Percentiles rank a stretch among this genome's conserved stretches.
These are phyloP conservation scores for Lodderomyces pseudojiufengensis DNA, from an alignment of 1,139 yeast genomes.

Conservation along the genomic window DNA sequence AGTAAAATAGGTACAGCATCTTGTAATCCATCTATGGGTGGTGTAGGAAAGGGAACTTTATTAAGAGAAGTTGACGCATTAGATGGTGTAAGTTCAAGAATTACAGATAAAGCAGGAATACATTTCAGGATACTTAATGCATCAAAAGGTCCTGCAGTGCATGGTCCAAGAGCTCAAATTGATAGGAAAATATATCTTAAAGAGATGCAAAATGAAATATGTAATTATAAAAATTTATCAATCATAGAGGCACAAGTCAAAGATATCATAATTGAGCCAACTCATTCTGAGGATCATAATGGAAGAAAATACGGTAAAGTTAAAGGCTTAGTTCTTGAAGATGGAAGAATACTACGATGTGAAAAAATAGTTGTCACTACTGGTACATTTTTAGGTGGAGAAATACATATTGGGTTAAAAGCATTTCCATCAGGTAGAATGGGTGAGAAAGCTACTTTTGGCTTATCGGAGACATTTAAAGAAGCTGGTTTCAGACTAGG, in stretches of 20 bases:
- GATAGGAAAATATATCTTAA: constrained; percentile 74
- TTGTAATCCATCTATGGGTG: constrained; percentile 98
- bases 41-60: constrained; percentile 95
- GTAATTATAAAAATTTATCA: constrained; percentile 54
- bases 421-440: constrained; percentile 87
- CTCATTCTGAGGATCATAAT: constrained; percentile 20
- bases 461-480: constrained; percentile 72
- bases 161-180: constrained; percentile 98
- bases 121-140: constrained; percentile 85
- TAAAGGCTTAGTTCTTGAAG: constrained; percentile 67
- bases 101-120: constrained; percentile 90
- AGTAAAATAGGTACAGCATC: constrained; percentile 88
- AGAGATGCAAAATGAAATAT: constrained; percentile 75
- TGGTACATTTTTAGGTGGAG: constrained; percentile 93
- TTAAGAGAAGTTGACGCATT: constrained; percentile 92
- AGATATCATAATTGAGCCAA: constrained; percentile 69
- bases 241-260: constrained; percentile 76
- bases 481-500: constrained; percentile 83
- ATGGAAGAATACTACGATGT: constrained; percentile 60
- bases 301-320: constrained; percentile 45
- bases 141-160: constrained; percentile 94
- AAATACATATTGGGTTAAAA: constrained; percentile 84
- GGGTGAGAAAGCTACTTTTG: constrained; percentile 90
- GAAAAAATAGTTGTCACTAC: constrained; percentile 83
- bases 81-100: constrained; percentile 83